A percentile compares a stretch with the other conserved stretches of the same genome.
phyloP scores from a whole-genome alignment of 352 stramenopile species.

The Blastocystis sp. region DNA sequence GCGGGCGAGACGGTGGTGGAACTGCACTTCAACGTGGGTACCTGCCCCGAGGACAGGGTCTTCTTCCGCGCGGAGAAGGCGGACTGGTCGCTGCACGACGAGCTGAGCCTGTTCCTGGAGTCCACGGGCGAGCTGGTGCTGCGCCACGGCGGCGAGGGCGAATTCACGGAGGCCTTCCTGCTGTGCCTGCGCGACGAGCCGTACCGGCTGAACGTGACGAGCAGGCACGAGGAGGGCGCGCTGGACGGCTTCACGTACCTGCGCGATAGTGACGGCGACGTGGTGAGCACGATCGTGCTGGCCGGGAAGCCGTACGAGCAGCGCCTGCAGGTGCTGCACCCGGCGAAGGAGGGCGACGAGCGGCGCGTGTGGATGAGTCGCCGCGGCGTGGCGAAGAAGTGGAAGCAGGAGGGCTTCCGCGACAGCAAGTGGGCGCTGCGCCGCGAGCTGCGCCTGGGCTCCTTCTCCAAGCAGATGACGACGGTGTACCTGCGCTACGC shows the following conservation, averaged over 20 bases:
- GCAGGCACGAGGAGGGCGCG: background rate
- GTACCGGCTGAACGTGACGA: background rate
- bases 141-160: no score
- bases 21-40: background rate
- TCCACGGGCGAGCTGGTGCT: conserved; percentile 14
- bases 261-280: background rate
- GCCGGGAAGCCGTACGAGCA: background rate
- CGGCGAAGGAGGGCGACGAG: background rate
- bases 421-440: background rate
- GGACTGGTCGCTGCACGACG: background rate
- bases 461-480: background rate
- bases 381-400: background rate
- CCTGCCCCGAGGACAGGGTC: background rate
- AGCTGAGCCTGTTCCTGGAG: conserved; percentile 2
- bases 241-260: background rate
- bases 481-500: background rate
- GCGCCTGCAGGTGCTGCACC: background rate
- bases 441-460: background rate
- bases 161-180: background rate
- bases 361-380: background rate
- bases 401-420: background rate
- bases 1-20: background rate
- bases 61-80: background rate
- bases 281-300: background rate
- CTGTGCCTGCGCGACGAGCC: background rate